A percentile compares a stretch with the other conserved stretches of the same genome.
These are phyloP conservation scores for Candida anglica DNA, from an alignment of 805 yeast genomes.

Conservation along the genomic window DNA sequence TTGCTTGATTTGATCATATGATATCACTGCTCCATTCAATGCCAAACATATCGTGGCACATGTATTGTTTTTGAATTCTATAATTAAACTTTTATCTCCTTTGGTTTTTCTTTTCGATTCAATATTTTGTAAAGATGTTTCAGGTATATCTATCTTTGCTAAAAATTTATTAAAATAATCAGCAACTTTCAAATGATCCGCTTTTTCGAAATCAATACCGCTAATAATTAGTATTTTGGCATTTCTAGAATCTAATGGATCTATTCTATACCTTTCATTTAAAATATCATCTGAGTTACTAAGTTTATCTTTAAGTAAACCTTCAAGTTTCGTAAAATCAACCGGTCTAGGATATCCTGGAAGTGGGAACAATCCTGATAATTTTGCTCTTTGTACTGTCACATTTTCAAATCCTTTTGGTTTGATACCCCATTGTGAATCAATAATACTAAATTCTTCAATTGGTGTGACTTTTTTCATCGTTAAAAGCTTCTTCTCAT, in stretches of 20 bases:
- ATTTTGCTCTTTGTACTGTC: constrained; percentile 71
- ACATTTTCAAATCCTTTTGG: constrained; percentile 74
- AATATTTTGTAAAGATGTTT: constrained; percentile 27
- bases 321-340: constrained; percentile 36
- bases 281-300: constrained; percentile 26
- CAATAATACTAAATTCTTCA: constrained; percentile 45
- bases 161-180: constrained; percentile 45
- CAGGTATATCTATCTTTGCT: constrained; percentile 39
- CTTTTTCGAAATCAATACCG: constrained; percentile 26
- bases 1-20: constrained; percentile 23
- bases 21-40: constrained; percentile 30
- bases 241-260: constrained; percentile 34
- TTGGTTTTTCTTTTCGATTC: constrained; percentile 30
- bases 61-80: constrained; percentile 48
- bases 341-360: constrained; percentile 60
- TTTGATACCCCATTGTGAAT: constrained; percentile 64
- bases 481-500: constrained; percentile 22
- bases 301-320: constrained; percentile 32
- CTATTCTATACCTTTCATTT: constrained; percentile 30
- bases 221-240: constrained; percentile 28
- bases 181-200: constrained; percentile 36
- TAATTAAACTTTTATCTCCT: constrained; percentile 35
- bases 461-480: constrained; percentile 43
- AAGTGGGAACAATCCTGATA: constrained; percentile 72
- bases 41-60: constrained; percentile 55